These are phyloP conservation scores for Pisolithus microcarpus DNA, from an alignment of 768 basidiomycete species.

Conservation along the genomic window DNA sequence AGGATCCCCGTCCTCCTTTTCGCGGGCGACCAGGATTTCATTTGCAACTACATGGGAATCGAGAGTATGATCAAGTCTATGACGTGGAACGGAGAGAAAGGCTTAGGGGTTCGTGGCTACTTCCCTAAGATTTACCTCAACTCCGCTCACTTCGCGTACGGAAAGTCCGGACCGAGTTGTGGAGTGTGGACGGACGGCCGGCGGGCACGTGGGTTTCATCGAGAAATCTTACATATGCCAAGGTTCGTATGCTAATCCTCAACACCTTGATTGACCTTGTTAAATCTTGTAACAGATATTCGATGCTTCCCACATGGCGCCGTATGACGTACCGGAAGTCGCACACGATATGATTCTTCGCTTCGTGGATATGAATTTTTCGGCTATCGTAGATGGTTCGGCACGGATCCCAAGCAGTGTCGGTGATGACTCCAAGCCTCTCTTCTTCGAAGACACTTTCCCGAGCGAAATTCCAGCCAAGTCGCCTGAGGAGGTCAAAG, in stretches of 20 bases:
- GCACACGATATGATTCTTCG: slow-evolving; percentile 98
- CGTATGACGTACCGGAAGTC: slow-evolving; percentile 77
- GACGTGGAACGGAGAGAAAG: slow-evolving; percentile 79
- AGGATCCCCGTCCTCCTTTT: slow-evolving; percentile 85
- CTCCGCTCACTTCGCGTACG: slow-evolving; percentile 16
- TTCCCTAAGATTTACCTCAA: not conserved
- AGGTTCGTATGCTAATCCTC: slow-evolving; percentile 35
- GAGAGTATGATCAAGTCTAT: slow-evolving; percentile 79
- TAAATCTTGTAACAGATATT: slow-evolving; percentile 48
- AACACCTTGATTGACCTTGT: not conserved
- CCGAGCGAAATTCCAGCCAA: slow-evolving; percentile 38
- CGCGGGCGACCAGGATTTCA: slow-evolving; percentile 91
- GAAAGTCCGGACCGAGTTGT: slow-evolving; percentile 64
- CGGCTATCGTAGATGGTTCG: slow-evolving; percentile 69
- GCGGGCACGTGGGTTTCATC: slow-evolving; percentile 91
- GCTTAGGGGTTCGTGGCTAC: slow-evolving; percentile 62
- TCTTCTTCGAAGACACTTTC: slow-evolving; percentile 40
- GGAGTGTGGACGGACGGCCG: slow-evolving; percentile 64
- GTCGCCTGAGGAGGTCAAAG: slow-evolving; percentile 70
- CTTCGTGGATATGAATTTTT: slow-evolving; percentile 91
- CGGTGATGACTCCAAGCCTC: slow-evolving; percentile 64
- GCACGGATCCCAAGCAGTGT: slow-evolving; percentile 77
- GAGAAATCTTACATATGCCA: slow-evolving; percentile 88
- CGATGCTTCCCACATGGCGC: slow-evolving; percentile 95
- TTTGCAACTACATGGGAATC: slow-evolving; percentile 92